phyloP scores from a whole-genome alignment of 805 yeast genomes.

The Wickerhamiella allomyrinae region DNA sequence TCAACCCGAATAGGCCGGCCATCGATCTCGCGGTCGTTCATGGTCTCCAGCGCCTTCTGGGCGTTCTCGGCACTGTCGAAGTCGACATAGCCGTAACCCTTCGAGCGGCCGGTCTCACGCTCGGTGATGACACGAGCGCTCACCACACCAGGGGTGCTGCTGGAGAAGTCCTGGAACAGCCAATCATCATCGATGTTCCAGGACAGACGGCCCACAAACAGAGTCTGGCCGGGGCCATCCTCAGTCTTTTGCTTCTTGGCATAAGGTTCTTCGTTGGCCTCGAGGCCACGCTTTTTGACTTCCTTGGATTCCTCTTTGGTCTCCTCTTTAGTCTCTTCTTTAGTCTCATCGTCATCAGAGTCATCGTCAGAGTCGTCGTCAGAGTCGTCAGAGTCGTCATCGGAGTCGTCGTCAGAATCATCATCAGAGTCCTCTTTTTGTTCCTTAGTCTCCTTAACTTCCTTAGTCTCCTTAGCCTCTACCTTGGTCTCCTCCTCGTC shows the following conservation, averaged over 20 bases:
- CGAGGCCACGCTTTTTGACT: slow-evolving; percentile 29
- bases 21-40: slow-evolving; percentile 89
- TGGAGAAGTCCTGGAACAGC: slow-evolving; percentile 77
- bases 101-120: slow-evolving; percentile 80
- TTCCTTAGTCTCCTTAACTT: slow-evolving; percentile 9
- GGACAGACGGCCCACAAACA: slow-evolving; percentile 93
- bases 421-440: slow-evolving; percentile 7
- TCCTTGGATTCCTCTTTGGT: slow-evolving; percentile 25
- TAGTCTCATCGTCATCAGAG: slow-evolving; percentile 18
- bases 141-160: slow-evolving; percentile 55
- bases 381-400: slow-evolving; percentile 12
- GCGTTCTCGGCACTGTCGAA: slow-evolving; percentile 66
- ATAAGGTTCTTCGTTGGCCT: slow-evolving; percentile 30
- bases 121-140: slow-evolving; percentile 90
- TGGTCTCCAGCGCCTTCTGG: slow-evolving; percentile 68
- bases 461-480: slow-evolving; percentile 6
- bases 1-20: slow-evolving; percentile 95
- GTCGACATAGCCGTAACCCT: slow-evolving; percentile 93
- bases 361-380: slow-evolving; percentile 21
- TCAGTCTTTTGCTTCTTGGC: slow-evolving; percentile 33
- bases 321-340: slow-evolving; percentile 24
- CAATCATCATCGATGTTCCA: slow-evolving; percentile 95
- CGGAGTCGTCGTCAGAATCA: slow-evolving; percentile 18
- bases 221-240: slow-evolving; percentile 37
- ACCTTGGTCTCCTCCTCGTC: slow-evolving; percentile 14